Evolutionary conservation across 495 filamentous ascomycete species (phyloP).

Genomic region (Hypoxylon subgilvum): DNA sequence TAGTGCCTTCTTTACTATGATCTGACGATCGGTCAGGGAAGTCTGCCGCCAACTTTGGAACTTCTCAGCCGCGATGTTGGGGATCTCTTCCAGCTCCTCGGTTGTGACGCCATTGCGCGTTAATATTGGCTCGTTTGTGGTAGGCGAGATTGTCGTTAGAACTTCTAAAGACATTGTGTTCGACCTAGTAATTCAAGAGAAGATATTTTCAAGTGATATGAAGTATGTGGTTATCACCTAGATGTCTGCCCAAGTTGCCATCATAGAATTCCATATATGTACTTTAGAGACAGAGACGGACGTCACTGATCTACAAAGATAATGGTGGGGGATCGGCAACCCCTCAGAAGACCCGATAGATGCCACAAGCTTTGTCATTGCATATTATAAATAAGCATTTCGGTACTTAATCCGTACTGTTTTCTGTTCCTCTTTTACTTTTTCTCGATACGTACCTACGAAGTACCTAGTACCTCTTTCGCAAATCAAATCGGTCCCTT

Average conservation of each 20-base stretch:
- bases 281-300: no score
- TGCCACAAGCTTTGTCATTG: background rate
- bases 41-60: conserved; percentile 74
- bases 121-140: conserved; percentile 77
- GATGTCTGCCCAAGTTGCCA: no score
- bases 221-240: no score
- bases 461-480: no score
- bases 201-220: background rate
- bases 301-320: conserved; percentile 29
- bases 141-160: conserved; percentile 87
- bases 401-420: background rate
- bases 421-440: background rate
- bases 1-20: conserved; percentile 77
- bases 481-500: no score
- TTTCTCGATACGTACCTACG: no score
- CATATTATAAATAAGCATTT: conserved; percentile 6
- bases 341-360: conserved; percentile 28
- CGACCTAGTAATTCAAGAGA: background rate
- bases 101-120: conserved; percentile 72
- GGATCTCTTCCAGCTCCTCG: conserved; percentile 68
- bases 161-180: conserved; percentile 75
- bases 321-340: conserved; percentile 28
- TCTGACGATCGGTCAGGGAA: conserved; percentile 69
- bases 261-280: no score
- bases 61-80: conserved; percentile 68